Evolutionary conservation across 306 rosid genomes (phyloP).

Genomic region (Fragaria nilgerrensis): DNA sequence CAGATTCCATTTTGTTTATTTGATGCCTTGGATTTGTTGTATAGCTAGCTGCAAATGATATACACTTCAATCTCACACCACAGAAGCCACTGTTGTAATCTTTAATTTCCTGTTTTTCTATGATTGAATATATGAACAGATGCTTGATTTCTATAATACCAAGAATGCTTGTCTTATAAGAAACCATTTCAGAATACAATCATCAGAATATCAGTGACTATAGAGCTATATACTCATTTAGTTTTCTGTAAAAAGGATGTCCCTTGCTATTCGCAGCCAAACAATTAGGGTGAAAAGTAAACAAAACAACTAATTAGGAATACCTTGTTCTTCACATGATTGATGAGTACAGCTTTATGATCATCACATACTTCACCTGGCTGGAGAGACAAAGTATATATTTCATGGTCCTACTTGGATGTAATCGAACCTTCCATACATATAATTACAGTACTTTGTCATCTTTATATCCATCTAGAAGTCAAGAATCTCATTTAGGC

Average conservation of each 20-base stretch:
- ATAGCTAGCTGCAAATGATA: background rate
- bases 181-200: background rate
- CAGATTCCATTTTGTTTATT: background rate
- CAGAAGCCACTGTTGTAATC: background rate
- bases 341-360: background rate
- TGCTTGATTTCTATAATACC: background rate
- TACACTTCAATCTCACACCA: background rate
- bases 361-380: constrained; percentile 1
- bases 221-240: background rate
- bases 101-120: background rate
- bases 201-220: background rate
- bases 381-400: constrained; percentile 3
- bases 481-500: constrained; percentile 11
- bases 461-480: background rate
- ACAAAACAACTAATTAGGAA: background rate
- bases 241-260: background rate
- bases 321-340: background rate
- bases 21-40: constrained; percentile 1
- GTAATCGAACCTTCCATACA: background rate
- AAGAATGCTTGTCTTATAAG: background rate
- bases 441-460: background rate
- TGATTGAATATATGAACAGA: background rate
- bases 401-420: background rate
- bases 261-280: background rate
- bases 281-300: background rate